A percentile compares a stretch with the other conserved stretches of the same genome.
These are phyloP conservation scores for Phaseolus coccineus DNA, from an alignment of 331 rosid species.

Conservation along the genomic window DNA sequence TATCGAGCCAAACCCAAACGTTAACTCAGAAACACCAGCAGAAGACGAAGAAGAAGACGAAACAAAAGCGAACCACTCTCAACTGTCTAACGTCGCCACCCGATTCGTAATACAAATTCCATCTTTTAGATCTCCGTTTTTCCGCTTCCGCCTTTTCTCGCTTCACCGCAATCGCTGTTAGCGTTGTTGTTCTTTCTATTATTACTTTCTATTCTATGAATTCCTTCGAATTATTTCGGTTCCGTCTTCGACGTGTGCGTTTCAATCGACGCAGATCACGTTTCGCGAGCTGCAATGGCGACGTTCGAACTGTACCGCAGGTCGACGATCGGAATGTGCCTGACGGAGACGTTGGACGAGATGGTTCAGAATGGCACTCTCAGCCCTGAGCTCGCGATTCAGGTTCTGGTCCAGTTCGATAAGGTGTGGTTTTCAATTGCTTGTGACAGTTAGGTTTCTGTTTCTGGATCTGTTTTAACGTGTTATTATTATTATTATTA, in stretches of 20 bases:
- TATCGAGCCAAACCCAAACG: constrained; percentile 52
- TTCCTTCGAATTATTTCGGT: not conserved
- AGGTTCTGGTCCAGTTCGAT: constrained; percentile 95
- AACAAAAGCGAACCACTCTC: constrained; percentile 25
- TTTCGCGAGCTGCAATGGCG: constrained; percentile 64
- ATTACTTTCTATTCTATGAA: not conserved
- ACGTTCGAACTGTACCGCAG: constrained; percentile 94
- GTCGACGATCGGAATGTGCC: constrained; percentile 94
- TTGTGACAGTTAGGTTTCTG: constrained; percentile 1
- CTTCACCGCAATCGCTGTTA: not conserved
- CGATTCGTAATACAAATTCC: constrained; percentile 44
- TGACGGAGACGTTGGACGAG: constrained; percentile 91
- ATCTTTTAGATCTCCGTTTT: constrained; percentile 17
- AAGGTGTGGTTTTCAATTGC: constrained; percentile 57
- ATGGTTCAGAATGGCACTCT: constrained; percentile 92
- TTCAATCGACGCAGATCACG: constrained; percentile 58
- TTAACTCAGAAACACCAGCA: constrained; percentile 45
- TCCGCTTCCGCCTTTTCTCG: not conserved
- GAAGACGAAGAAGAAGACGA: constrained; percentile 15
- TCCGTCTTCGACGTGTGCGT: not conserved
- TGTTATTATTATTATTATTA: not conserved
- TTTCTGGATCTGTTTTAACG: constrained; percentile 22
- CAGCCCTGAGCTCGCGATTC: constrained; percentile 89
- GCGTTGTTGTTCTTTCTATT: not conserved
- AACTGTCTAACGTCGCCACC: constrained; percentile 37